Percentiles rank a stretch among this genome's conserved stretches.
Conservation (phyloP, 495 filamentous ascomycete genomes). For the Xylaria nigripes region DNA sequence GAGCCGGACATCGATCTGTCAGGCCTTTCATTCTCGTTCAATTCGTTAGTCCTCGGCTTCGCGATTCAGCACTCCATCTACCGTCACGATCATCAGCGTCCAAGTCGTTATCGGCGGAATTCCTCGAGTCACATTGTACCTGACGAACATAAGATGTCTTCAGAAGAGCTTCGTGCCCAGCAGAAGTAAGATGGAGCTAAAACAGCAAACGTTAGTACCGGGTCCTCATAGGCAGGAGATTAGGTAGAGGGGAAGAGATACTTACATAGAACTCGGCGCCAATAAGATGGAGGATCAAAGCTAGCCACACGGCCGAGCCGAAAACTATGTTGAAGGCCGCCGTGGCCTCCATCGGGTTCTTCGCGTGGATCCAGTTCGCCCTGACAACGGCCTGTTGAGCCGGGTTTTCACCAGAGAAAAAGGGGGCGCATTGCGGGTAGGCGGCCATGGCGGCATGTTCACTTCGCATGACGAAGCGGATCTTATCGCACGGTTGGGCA, state of each 20-base stretch:
- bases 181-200: slow-evolving; percentile 41
- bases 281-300: slow-evolving; percentile 36
- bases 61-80: too few relatives aligned
- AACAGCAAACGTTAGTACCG: not conserved
- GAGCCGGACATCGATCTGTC: too few relatives aligned
- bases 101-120: slow-evolving; percentile 41
- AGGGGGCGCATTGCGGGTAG: slow-evolving; percentile 35
- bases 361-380: slow-evolving; percentile 21
- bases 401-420: slow-evolving; percentile 18
- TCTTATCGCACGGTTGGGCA: slow-evolving; percentile 35
- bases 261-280: slow-evolving; percentile 43
- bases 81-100: too few relatives aligned
- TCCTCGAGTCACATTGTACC: slow-evolving; percentile 39
- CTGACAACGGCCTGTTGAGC: slow-evolving; percentile 24
- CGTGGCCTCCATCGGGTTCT: slow-evolving; percentile 26
- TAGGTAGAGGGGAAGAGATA: not conserved
- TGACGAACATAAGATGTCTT: slow-evolving; percentile 44
- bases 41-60: too few relatives aligned
- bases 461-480: slow-evolving; percentile 26
- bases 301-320: slow-evolving; percentile 38
- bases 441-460: slow-evolving; percentile 14
- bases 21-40: too few relatives aligned
- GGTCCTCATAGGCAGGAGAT: too few relatives aligned
- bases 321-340: slow-evolving; percentile 35
- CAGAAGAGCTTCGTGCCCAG: slow-evolving; percentile 39